A percentile compares a stretch with the other conserved stretches of the same genome.
Conservation (phyloP, 2,329 filamentous ascomycete species). For the Mariannaea elegans region DNA sequence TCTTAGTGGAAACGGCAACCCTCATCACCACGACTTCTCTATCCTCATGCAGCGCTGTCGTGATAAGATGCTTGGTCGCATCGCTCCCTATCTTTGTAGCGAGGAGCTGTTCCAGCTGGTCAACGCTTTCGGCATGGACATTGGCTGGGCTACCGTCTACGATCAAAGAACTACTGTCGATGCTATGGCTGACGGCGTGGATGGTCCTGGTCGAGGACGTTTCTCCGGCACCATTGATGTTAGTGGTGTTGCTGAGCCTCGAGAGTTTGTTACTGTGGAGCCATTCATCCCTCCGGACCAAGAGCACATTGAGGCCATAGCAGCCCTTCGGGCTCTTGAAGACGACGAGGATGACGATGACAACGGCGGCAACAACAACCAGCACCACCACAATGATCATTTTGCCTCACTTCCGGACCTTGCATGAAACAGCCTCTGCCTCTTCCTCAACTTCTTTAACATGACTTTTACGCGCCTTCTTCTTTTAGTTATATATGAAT, state of each 20-base stretch:
- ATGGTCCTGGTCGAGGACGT: slow-evolving; percentile 48
- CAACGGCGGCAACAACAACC: background rate
- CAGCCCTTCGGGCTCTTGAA: background rate
- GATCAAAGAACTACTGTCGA: slow-evolving; percentile 41
- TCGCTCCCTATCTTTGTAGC: slow-evolving; percentile 42
- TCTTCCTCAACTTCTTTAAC: background rate
- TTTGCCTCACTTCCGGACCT: background rate
- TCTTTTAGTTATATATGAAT: background rate
- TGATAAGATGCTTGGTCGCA: slow-evolving; percentile 48
- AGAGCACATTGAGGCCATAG: background rate
- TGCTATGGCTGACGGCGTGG: slow-evolving; percentile 48
- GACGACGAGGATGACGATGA: background rate
- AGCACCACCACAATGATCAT: background rate
- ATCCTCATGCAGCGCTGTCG: slow-evolving; percentile 47
- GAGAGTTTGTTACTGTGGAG: background rate
- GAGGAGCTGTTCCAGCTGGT: slow-evolving; percentile 44
- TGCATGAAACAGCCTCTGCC: background rate
- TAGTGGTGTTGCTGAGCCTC: background rate
- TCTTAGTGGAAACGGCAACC: slow-evolving; percentile 34
- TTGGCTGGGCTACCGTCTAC: slow-evolving; percentile 51
- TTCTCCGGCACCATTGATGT: slow-evolving; percentile 49
- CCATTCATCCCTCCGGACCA: background rate
- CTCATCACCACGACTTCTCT: slow-evolving; percentile 36
- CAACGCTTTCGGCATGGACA: slow-evolving; percentile 45
- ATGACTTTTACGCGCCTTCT: background rate